A percentile compares a stretch with the other conserved stretches of the same genome.
phyloP scores from a whole-genome alignment of 2,329 filamentous ascomycete species.

The Neonectria punicea region DNA sequence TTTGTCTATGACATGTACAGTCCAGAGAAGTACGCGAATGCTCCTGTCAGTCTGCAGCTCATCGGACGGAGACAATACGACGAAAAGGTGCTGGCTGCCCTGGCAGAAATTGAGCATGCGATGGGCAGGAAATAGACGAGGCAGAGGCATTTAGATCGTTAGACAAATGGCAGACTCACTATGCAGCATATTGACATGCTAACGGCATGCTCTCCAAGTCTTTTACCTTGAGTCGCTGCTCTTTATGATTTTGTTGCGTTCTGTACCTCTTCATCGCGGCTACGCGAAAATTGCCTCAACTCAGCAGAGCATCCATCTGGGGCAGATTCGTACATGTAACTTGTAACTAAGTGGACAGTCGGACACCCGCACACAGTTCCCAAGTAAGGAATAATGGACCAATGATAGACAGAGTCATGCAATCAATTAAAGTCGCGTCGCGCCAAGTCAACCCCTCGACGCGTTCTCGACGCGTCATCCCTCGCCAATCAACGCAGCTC shows the following conservation, averaged over 20 bases:
- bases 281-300: too few relatives aligned
- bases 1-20: conserved; percentile 44
- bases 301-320: too few relatives aligned
- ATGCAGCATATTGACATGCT: background rate
- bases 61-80: conserved; percentile 45
- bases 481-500: conserved; percentile 19
- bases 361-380: too few relatives aligned
- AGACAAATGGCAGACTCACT: background rate
- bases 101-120: conserved; percentile 39
- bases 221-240: background rate
- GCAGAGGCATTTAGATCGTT: background rate
- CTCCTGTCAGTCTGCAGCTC: conserved; percentile 44
- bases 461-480: conserved; percentile 45
- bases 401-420: conserved; percentile 35
- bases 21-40: conserved; percentile 39
- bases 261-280: too few relatives aligned
- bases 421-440: conserved; percentile 54
- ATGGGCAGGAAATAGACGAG: conserved; percentile 32
- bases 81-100: conserved; percentile 45
- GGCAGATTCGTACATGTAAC: too few relatives aligned
- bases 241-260: background rate
- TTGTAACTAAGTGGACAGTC: too few relatives aligned
- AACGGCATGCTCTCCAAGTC: too few relatives aligned
- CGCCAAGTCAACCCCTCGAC: conserved; percentile 43
- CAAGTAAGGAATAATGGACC: too few relatives aligned